These are phyloP conservation scores for Priceomyces haplophilus DNA, from an alignment of 805 yeast species.

Conservation along the genomic window DNA sequence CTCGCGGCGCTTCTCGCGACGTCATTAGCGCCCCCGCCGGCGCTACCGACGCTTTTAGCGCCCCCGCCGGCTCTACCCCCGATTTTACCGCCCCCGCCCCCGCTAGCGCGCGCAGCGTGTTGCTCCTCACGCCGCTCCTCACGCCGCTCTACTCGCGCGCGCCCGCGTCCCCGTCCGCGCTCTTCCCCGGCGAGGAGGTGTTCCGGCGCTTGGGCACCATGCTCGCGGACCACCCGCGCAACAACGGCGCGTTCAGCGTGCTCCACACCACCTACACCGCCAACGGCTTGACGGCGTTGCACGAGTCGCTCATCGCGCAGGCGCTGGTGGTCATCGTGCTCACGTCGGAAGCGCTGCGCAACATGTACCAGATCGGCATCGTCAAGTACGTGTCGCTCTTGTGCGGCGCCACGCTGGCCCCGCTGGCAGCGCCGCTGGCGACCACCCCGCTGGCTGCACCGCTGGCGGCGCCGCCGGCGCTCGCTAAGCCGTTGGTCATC, in stretches of 20 bases:
- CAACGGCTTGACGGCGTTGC: conserved; percentile 52
- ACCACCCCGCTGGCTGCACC: no score
- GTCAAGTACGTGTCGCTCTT: conserved; percentile 55
- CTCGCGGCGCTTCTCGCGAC: no score
- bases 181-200: conserved; percentile 49
- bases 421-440: no score
- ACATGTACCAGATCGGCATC: conserved; percentile 60
- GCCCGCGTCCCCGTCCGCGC: conserved; percentile 8
- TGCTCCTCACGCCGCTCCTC: conserved; percentile 37
- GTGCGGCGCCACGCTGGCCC: conserved; percentile 52
- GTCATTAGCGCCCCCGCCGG: no score
- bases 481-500: conserved; percentile 53
- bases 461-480: no score
- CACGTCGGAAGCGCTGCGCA: conserved; percentile 57
- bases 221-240: conserved; percentile 35
- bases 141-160: conserved; percentile 31
- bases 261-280: conserved; percentile 59
- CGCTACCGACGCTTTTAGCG: no score
- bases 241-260: conserved; percentile 41
- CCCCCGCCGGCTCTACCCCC: no score
- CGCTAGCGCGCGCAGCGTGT: no score
- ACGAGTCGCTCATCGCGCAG: conserved; percentile 51
- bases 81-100: no score
- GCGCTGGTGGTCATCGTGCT: conserved; percentile 51
- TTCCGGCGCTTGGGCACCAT: conserved; percentile 50